Evolutionary conservation across 495 filamentous ascomycete species (phyloP), one percentile per base, ranked within the genome.

Genomic region (Xylaria nigripes): DNA sequence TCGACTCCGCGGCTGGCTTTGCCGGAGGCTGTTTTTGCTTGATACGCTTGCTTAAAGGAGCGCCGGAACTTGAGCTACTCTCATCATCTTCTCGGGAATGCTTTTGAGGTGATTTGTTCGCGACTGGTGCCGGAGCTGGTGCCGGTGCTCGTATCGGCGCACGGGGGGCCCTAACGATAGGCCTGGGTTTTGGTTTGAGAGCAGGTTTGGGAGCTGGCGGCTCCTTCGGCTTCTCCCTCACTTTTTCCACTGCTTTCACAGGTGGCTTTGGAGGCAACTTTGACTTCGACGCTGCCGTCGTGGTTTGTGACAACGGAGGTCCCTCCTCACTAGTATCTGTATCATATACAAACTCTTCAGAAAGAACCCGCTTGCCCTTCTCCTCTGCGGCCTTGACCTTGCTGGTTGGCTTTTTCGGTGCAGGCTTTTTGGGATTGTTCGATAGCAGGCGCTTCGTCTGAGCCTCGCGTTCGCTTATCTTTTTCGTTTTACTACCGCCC

Each of bases 291-390:
- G 21, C 40, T 15, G 47, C 59, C 4, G 66, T 54, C 32, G 70
- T 63, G 6, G 68, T 70, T 13, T 62, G 59, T 23, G 74, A 68
- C 8, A 71, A 56, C 0, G 70, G 59, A 13, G 58, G 50, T 43
- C 73, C 66, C 52, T 77, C 69, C 56, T 82, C 80, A 12, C 87
- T 85, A 16, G 87, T 86, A 59, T 88, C 85, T 0, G 89, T 92
- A 55, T 88, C 83, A 43, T 82, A 72, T 15, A 94, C 80, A 54
- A 84, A 85, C 69, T 92, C 86, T 5, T 82, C 78, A 1, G 89
- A 94, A n/a, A 67, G 59, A 53, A 61, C 61, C 41, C 56, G 64
- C 50, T 55, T 62, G 27, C 52, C 48, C 49, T 67, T 67, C 19
- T 64, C 64, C 24, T 67, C 64, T 12, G 40, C 12, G 18, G 51